Evolutionary conservation across 78 protist species (phyloP).

Genomic region (Creolimax fragrantissima): DNA sequence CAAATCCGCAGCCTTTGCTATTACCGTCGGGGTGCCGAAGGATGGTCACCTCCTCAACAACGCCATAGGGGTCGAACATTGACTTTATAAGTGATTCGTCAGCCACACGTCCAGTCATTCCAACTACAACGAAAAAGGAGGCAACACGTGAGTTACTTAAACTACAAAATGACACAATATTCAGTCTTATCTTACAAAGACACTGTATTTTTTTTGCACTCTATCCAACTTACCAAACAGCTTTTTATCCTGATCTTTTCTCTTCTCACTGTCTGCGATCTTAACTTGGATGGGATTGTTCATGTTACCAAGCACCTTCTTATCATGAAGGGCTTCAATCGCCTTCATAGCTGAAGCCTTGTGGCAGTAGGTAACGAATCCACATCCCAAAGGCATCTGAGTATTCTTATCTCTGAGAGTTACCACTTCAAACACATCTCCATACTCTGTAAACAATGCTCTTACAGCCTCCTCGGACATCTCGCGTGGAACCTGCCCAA

Average conservation of each 20-base stretch:
- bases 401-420: background rate
- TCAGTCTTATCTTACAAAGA: too few species aligned
- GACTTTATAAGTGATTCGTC: constrained; percentile 34
- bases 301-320: constrained; percentile 43
- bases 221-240: too few species aligned
- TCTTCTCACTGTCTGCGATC: constrained; percentile 56
- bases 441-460: constrained; percentile 30
- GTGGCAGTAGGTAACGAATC: constrained; percentile 32
- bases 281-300: constrained; percentile 49
- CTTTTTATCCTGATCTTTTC: constrained; percentile 21
- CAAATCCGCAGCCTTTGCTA: constrained; percentile 70
- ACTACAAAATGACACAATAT: too few species aligned
- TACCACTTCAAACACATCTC: constrained; percentile 19
- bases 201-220: too few species aligned
- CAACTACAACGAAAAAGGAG: too few species aligned
- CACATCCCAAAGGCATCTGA: constrained; percentile 44
- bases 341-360: constrained; percentile 40
- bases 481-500: constrained; percentile 60
- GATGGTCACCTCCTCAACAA: constrained; percentile 53
- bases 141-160: too few species aligned
- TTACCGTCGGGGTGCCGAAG: constrained; percentile 39
- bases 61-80: constrained; percentile 47
- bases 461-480: constrained; percentile 28
- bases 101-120: constrained; percentile 48
- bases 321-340: constrained; percentile 47